These are phyloP conservation scores for Oryza brachyantha DNA, from an alignment of 176 grass and related monocot species.

Conservation along the genomic window DNA sequence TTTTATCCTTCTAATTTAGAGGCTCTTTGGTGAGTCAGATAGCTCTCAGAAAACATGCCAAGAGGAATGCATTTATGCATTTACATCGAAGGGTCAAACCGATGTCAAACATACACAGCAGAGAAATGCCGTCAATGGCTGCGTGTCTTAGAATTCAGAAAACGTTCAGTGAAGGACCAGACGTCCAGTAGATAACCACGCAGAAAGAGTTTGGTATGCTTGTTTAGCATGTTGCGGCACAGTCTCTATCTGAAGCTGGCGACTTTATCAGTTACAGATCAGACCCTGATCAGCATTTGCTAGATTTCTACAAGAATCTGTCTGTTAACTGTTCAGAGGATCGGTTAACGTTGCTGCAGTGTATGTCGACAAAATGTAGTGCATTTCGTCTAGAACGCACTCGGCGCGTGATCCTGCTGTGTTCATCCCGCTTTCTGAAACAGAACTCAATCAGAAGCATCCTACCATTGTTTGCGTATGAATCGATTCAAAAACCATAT, in stretches of 20 bases:
- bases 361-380: not conserved
- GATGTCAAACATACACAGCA: not conserved
- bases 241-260: not conserved
- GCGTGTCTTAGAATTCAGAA: not conserved
- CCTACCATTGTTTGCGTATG: not conserved
- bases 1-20: not conserved
- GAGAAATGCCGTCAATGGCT: not conserved
- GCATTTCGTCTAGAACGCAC: not conserved
- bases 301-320: conserved; percentile 7
- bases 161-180: not conserved
- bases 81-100: not conserved
- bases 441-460: not conserved
- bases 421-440: not conserved
- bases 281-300: not conserved
- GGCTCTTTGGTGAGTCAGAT: not conserved
- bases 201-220: not conserved
- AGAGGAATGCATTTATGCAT: not conserved
- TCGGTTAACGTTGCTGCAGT: not conserved
- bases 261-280: not conserved
- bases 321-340: not conserved
- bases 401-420: not conserved
- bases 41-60: not conserved
- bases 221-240: not conserved
- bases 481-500: not conserved
- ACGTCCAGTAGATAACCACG: not conserved